Evolutionary conservation across 106 monocot genomes (phyloP).

Genomic region (Narthecium ossifragum): DNA sequence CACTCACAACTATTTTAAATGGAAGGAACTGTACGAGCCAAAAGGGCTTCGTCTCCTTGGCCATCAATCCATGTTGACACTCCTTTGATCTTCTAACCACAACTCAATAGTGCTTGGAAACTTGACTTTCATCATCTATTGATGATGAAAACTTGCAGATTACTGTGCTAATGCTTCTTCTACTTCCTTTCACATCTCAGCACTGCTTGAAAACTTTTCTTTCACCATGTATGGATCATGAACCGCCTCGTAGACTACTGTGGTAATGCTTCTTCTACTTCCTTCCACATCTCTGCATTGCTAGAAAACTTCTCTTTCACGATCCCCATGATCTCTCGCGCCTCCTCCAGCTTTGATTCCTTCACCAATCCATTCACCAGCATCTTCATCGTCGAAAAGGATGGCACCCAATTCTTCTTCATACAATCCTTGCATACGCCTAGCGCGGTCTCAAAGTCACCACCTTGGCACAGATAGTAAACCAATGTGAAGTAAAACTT

Average conservation of each 20-base stretch:
- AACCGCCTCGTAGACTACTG: neutral
- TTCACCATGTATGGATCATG: too few species aligned
- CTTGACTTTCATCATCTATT: too few species aligned
- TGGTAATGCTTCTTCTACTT: constrained; percentile 60
- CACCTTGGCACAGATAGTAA: constrained; percentile 61
- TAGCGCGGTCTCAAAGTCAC: constrained; percentile 62
- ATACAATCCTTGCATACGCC: constrained; percentile 51
- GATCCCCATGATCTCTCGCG: constrained; percentile 42
- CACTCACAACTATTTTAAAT: too few species aligned
- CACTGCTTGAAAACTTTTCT: too few species aligned
- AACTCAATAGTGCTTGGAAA: too few species aligned
- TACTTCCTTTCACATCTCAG: too few species aligned
- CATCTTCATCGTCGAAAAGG: constrained; percentile 64
- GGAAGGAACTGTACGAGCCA: too few species aligned
- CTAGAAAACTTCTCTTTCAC: constrained; percentile 69
- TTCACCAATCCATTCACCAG: constrained; percentile 61
- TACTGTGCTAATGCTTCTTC: too few species aligned
- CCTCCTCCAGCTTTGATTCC: constrained; percentile 48
- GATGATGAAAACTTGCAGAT: too few species aligned
- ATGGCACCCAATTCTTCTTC: constrained; percentile 73
- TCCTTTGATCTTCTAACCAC: too few species aligned
- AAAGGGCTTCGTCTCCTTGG: too few species aligned
- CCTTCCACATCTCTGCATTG: constrained; percentile 69
- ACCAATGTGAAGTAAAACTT: constrained; percentile 61
- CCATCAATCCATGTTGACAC: too few species aligned